Percentiles rank a stretch among this genome's conserved stretches.
Conservation (phyloP, 139 green algal species). For the Pycnococcus provasolii region DNA sequence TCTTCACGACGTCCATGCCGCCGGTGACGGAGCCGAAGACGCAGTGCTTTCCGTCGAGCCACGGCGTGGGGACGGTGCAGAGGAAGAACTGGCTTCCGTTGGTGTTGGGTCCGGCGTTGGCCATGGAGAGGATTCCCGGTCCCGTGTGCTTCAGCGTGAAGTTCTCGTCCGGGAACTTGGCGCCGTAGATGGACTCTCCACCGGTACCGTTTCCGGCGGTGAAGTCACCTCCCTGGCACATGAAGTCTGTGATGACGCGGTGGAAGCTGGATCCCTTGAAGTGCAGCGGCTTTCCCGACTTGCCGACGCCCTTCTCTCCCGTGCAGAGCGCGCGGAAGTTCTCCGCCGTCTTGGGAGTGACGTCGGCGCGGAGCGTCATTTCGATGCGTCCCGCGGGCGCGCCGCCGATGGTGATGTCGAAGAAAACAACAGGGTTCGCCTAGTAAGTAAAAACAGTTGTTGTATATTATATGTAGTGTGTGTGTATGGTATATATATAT, state of each 20-base stretch:
- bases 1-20: constrained; percentile 61
- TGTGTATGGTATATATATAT: too few relatives aligned
- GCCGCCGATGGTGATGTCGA: constrained; percentile 43
- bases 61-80: constrained; percentile 49
- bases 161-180: constrained; percentile 47
- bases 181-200: constrained; percentile 40
- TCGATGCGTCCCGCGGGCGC: constrained; percentile 49
- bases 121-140: constrained; percentile 55
- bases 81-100: constrained; percentile 76
- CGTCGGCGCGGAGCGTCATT: constrained; percentile 43
- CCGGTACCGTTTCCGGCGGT: constrained; percentile 34
- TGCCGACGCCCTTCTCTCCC: constrained; percentile 40
- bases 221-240: constrained; percentile 39
- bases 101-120: constrained; percentile 59
- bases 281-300: constrained; percentile 64
- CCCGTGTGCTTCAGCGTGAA: constrained; percentile 72
- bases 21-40: constrained; percentile 55
- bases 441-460: too few relatives aligned
- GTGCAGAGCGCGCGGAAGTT: constrained; percentile 89
- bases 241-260: constrained; percentile 45
- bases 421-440: constrained; percentile 42
- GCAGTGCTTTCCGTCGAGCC: constrained; percentile 70
- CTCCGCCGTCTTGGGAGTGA: constrained; percentile 40
- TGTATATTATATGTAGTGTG: too few relatives aligned
- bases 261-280: constrained; percentile 43